Base-by-base conservation (phyloP, 169 alveolate species). In the Cryptosporidium parvum region DNA sequence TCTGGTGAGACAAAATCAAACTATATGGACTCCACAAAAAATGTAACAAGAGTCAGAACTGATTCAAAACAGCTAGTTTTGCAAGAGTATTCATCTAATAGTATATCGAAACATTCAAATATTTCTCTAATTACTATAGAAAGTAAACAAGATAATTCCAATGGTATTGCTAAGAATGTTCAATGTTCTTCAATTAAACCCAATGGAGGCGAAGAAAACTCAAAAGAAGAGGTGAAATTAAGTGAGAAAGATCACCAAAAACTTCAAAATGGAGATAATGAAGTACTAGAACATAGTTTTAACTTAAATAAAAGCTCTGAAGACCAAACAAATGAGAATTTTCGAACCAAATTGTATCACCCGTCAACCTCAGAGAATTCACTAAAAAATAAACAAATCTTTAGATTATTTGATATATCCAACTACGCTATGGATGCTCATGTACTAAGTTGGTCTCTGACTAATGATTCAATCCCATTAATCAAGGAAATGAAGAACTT, bases 1-100 rank as follows among this genome's bases (percentile, higher is more conserved):
- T 61, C 21, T 23, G 12, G 12, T 23, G 71, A 73, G 26, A 18
- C 71, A 14, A 59, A 73, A 23, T 26, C 67, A 3, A 65, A n/a
- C 26, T 21, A 29, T 7, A 33, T 29, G 48, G 59, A 61, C 7
- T 62, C 72, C 29, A 29, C 89, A 18, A 80, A 80, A 45, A 58
- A n/a, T 39, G 51, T 65, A 18, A 80, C 89, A 44, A 58, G 75
- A n/a, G 89, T 80, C 8, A 80, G 89, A 80, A 80, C 89, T 10
- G 89, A 80, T 37, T 62, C 80, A 18, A 59, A 80, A 26, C 89
- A 80, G 37, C 68, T 59, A 14, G 51, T 70, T 61, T 29, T 80
- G 42, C 73, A 44, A 29, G 89, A 80, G 29, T 80, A 42, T 33
- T 59, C 89, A 31, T 21, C 67, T 26, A 56, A 23, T 23, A 26